Evolutionary conservation across 257 asterid genomes (phyloP).

Genomic region (Salvia miltiorrhiza): DNA sequence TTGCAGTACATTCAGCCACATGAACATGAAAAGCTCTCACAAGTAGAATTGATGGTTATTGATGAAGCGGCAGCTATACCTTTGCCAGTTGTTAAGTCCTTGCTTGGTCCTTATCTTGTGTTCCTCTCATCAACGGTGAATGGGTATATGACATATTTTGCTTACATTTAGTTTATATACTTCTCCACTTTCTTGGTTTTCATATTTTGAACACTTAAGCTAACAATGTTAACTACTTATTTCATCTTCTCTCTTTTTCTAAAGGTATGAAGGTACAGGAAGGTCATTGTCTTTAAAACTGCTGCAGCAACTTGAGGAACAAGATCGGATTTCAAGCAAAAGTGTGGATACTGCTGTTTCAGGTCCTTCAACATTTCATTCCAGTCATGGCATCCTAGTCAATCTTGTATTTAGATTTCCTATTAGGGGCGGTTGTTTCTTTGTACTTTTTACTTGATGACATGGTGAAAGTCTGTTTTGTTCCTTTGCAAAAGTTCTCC

Average conservation of each 20-base stretch:
- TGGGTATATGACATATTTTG: constrained; percentile 52
- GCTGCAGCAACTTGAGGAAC: constrained; percentile 88
- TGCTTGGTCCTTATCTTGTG: constrained; percentile 97
- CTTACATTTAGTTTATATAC: not conserved
- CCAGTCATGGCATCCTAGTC: not conserved
- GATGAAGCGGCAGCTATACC: constrained; percentile 99
- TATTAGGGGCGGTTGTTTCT: not conserved
- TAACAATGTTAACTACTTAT: constrained; percentile 11
- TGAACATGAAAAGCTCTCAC: constrained; percentile 86
- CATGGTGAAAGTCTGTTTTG: not conserved
- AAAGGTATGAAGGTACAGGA: constrained; percentile 96
- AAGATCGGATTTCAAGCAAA: constrained; percentile 59
- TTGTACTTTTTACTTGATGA: not conserved
- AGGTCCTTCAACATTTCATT: constrained; percentile 38
- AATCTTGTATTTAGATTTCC: not conserved
- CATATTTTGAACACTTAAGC: too few relatives aligned
- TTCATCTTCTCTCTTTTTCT: constrained; percentile 2
- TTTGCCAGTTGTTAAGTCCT: constrained; percentile 81
- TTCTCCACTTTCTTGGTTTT: too few relatives aligned
- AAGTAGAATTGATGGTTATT: constrained; percentile 88
- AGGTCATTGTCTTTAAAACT: constrained; percentile 91
- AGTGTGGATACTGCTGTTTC: constrained; percentile 49
- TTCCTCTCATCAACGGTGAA: constrained; percentile 96
- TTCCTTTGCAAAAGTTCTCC: not conserved
- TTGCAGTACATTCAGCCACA: constrained; percentile 86